phyloP scores from a whole-genome alignment of 2,329 filamentous ascomycete genomes.

The Colletotrichum lindemuthianum region DNA sequence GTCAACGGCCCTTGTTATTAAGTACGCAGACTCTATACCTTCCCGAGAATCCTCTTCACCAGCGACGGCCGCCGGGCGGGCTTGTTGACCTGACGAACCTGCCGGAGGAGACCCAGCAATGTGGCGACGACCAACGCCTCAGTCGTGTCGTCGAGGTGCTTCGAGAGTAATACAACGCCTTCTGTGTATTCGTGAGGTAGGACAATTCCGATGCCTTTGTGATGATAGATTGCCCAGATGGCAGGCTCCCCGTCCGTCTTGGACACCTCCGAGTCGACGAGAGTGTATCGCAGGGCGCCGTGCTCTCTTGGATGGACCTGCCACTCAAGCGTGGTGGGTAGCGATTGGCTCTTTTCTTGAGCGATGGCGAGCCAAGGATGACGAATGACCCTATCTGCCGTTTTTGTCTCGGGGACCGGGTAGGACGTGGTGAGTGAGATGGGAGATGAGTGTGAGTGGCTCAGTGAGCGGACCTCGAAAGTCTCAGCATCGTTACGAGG shows the following conservation, averaged over 20 bases:
- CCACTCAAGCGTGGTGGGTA: slow-evolving; percentile 23
- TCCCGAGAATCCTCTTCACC: slow-evolving; percentile 13
- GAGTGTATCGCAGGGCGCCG: slow-evolving; percentile 29
- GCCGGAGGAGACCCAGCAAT: slow-evolving; percentile 14
- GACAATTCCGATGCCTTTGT: slow-evolving; percentile 25
- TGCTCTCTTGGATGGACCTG: slow-evolving; percentile 22
- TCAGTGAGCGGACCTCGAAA: slow-evolving; percentile 13
- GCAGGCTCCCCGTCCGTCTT: neutral
- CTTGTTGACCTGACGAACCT: slow-evolving; percentile 22
- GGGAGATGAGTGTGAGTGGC: neutral
- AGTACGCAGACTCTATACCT: neutral
- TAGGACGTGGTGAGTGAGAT: slow-evolving; percentile 3
- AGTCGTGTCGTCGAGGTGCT: slow-evolving; percentile 1
- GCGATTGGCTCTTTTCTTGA: neutral
- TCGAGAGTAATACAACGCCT: slow-evolving; percentile 32
- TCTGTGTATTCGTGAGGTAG: slow-evolving; percentile 34
- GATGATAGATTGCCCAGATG: slow-evolving; percentile 37
- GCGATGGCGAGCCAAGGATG: slow-evolving; percentile 27
- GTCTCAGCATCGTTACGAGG: neutral
- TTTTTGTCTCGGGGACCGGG: slow-evolving; percentile 10
- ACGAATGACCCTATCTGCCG: neutral
- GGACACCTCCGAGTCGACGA: slow-evolving; percentile 12
- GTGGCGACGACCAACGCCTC: slow-evolving; percentile 22
- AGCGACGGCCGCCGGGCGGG: slow-evolving; percentile 15
- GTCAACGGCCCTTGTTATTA: no score